phyloP scores from a whole-genome alignment of 768 basidiomycete genomes.

The Russula abietina region DNA sequence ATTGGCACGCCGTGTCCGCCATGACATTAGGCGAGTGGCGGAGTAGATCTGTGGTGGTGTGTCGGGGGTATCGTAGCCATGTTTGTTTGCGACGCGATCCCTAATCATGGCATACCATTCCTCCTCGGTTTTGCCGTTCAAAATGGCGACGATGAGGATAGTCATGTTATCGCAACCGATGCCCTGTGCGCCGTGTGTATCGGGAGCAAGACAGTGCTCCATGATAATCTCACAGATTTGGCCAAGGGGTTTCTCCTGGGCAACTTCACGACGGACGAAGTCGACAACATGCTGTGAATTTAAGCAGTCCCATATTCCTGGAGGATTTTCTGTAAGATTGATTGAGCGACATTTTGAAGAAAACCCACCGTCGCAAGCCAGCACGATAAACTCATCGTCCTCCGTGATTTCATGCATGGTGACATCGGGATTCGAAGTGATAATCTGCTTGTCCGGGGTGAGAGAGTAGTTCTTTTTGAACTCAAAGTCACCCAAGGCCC shows the following conservation, averaged over 20 bases:
- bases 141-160: slow-evolving; percentile 79
- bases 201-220: slow-evolving; percentile 89
- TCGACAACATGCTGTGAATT: slow-evolving; percentile 90
- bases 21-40: slow-evolving; percentile 53
- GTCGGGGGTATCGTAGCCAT: slow-evolving; percentile 75
- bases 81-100: slow-evolving; percentile 67
- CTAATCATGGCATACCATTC: slow-evolving; percentile 91
- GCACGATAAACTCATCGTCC: slow-evolving; percentile 94
- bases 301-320: slow-evolving; percentile 98
- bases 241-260: slow-evolving; percentile 68
- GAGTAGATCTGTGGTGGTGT: slow-evolving; percentile 73
- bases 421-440: slow-evolving; percentile 92
- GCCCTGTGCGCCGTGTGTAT: slow-evolving; percentile 82
- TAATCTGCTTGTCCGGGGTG: slow-evolving; percentile 83
- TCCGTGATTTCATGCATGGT: slow-evolving; percentile 71
- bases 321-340: slow-evolving; percentile 16
- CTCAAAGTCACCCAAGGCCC: slow-evolving; percentile 96
- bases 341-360: background rate
- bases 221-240: slow-evolving; percentile 89
- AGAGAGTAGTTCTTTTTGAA: slow-evolving; percentile 92
- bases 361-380: slow-evolving; percentile 89
- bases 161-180: slow-evolving; percentile 99
- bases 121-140: slow-evolving; percentile 80
- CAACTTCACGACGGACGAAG: slow-evolving; percentile 74
- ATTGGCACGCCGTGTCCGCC: slow-evolving; percentile 44